These are phyloP conservation scores for Litchi chinensis DNA, from an alignment of 345 rosid species.

Conservation along the genomic window DNA sequence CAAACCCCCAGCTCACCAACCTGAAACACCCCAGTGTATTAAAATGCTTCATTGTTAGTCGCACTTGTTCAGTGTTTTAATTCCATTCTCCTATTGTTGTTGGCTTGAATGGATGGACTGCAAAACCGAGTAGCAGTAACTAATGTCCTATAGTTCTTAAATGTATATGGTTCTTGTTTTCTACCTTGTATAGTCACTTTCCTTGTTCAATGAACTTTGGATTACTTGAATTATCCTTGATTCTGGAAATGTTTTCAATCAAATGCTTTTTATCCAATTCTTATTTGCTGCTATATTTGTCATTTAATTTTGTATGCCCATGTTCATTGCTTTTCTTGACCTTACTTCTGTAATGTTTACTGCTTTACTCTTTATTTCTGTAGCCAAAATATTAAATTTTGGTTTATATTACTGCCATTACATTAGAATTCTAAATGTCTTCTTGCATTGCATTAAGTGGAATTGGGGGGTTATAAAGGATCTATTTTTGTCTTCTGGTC, in stretches of 20 bases:
- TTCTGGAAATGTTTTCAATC: neutral
- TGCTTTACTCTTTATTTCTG: neutral
- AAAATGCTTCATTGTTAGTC: neutral
- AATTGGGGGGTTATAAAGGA: no score
- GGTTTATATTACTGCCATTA: neutral
- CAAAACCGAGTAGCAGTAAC: neutral
- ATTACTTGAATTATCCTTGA: neutral
- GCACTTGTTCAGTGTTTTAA: neutral
- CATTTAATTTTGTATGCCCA: neutral
- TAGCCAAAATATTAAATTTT: neutral
- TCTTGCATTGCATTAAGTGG: neutral
- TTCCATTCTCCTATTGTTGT: neutral
- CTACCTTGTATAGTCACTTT: neutral
- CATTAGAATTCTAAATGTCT: neutral
- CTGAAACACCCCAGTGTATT: no score
- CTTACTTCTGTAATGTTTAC: neutral
- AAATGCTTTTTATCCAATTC: no score
- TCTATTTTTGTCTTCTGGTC: neutral
- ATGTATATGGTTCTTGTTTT: neutral
- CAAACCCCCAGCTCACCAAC: no score
- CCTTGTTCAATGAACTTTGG: neutral
- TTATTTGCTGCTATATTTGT: neutral
- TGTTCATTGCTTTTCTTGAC: neutral
- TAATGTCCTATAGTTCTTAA: neutral
- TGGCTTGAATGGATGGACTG: neutral